Base-by-base conservation (phyloP, 345 rosid species). In the Citrus sp. region DNA sequence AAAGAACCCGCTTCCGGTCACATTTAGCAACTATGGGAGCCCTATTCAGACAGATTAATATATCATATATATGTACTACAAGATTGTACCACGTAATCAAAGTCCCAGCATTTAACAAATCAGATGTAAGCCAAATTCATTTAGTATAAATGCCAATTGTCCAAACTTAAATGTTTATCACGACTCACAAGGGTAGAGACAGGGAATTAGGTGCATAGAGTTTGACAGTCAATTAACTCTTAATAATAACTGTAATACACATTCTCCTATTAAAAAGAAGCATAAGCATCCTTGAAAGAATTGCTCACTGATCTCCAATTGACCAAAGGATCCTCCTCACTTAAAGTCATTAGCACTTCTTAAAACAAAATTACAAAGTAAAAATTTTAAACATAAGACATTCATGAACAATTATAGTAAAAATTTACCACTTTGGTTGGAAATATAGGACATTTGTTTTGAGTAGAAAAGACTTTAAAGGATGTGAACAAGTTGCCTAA, bases 1-100 rank as follows among this genome's bases (percentile, higher is more conserved):
- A 84, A 66, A 96, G 92, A 78, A 94, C 94, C 58, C 97, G 89
- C 77, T 77, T 86, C 30, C 99, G 90, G 75, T 94, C 99, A 82
- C 95, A 92, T 83, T 88, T 91, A 73, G 97, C 97, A 60, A 96
- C 98, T 70, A 96, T 76, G 0, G 93, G 99, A 74, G 90, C 83
- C 91, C 97, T 93, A 88, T 78, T 60, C 67, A 84, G 66, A 68
- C 59, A 60, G 46, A 76, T 64, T 55, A 70, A 80, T 56, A 73
- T 59, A 68, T 70, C 71, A 71, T 27, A 30, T 32, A 46, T 25
- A 25, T 76, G 18, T 2, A 32, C 35, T 32, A 54, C 35, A 54
- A n/a, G 49, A 67, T n/a, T 28, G 34, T 28, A 64, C 28, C 27
- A 46, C 9, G 30, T 21, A 66, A 22, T 32, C 28, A 49, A 7